Conservation (phyloP, 306 rosid genomes). For the Parietaria judaica region DNA sequence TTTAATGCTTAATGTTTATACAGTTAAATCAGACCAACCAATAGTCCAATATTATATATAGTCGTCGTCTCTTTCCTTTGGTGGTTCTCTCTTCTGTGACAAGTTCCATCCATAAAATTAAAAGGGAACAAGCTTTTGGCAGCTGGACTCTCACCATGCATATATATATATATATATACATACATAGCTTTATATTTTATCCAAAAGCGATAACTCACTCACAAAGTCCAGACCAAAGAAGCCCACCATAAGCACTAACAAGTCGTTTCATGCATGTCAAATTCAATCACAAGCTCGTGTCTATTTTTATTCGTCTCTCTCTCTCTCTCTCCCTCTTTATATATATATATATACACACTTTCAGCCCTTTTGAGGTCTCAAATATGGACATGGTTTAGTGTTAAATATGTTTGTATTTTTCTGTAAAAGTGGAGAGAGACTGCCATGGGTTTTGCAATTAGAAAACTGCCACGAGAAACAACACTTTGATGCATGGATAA, state of each 20-base stretch:
- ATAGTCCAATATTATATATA: too few species aligned
- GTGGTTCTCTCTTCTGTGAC: background rate
- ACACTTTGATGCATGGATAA: too few species aligned
- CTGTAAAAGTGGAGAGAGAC: slow-evolving; percentile 33
- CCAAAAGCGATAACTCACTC: background rate
- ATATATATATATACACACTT: slow-evolving; percentile 22
- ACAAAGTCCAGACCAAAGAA: slow-evolving; percentile 24
- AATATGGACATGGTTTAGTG: too few species aligned
- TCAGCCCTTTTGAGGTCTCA: slow-evolving; percentile 81
- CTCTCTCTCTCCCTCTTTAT: slow-evolving; percentile 9
- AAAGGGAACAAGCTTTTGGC: slow-evolving; percentile 35
- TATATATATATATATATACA: too few species aligned
- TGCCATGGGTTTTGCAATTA: slow-evolving; percentile 14
- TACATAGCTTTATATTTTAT: background rate
- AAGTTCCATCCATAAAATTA: slow-evolving; percentile 6
- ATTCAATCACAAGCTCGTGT: slow-evolving; percentile 32
- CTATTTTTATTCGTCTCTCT: slow-evolving; percentile 30
- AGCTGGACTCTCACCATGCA: slow-evolving; percentile 24
- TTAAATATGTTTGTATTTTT: slow-evolving; percentile 14
- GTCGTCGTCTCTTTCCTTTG: background rate
- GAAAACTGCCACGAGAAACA: too few species aligned
- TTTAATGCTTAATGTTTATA: background rate
- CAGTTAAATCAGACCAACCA: background rate
- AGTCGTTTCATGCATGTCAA: slow-evolving; percentile 45
- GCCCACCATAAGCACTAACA: slow-evolving; percentile 35